Conservation (phyloP, 441 rosid species). For the Jatropha multifida region DNA sequence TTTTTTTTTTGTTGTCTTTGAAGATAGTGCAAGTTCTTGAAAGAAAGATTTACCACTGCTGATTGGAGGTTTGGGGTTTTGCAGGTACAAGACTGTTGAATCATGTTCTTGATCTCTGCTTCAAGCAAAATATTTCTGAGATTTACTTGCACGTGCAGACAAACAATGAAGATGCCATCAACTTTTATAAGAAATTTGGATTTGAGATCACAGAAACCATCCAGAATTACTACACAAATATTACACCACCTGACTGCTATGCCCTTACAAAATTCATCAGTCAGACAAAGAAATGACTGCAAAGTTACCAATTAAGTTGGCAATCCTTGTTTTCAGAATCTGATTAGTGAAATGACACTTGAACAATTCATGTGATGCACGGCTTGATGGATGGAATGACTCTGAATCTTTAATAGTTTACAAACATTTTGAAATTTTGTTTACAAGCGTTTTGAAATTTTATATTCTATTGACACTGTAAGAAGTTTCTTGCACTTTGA, state of each 20-base stretch:
- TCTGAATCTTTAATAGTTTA: neutral
- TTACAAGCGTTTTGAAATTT: slow-evolving; percentile 7
- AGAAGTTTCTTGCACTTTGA: neutral
- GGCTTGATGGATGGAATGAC: neutral
- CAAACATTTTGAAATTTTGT: neutral
- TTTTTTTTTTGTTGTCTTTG: neutral
- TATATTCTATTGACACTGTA: slow-evolving; percentile 5
- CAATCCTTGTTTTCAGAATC: slow-evolving; percentile 10
- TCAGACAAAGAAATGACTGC: slow-evolving; percentile 48
- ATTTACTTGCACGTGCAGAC: slow-evolving; percentile 96
- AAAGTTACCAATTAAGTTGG: slow-evolving; percentile 2
- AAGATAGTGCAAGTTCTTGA: neutral
- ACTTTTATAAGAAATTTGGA: slow-evolving; percentile 90
- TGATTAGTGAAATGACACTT: slow-evolving; percentile 12
- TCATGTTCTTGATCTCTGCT: slow-evolving; percentile 77
- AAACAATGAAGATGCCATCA: slow-evolving; percentile 88
- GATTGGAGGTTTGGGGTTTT: slow-evolving; percentile 24
- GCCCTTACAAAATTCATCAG: slow-evolving; percentile 61
- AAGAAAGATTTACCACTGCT: slow-evolving; percentile 5
- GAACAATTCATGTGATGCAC: neutral
- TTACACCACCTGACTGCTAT: slow-evolving; percentile 82
- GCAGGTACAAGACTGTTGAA: slow-evolving; percentile 84
- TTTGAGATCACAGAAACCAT: slow-evolving; percentile 80
- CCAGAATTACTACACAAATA: slow-evolving; percentile 77
- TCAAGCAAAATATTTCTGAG: slow-evolving; percentile 68